Percentiles rank a stretch among this genome's conserved stretches.
These are phyloP conservation scores for Termitomyces sp. DNA, from an alignment of 768 basidiomycete species.

Conservation along the genomic window DNA sequence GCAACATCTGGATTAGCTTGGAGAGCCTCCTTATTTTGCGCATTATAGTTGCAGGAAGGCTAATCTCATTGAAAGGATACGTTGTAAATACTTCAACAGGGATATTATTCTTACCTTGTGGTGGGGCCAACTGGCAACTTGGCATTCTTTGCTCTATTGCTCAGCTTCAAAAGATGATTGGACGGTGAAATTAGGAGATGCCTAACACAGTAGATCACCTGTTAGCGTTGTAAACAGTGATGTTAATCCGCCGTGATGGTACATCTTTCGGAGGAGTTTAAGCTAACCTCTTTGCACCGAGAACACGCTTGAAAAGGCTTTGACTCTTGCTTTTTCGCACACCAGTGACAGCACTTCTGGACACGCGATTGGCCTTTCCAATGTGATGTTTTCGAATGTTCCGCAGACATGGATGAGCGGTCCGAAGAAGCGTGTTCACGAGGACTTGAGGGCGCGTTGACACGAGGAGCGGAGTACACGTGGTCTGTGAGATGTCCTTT, in stretches of 20 bases:
- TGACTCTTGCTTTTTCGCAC: conserved; percentile 23
- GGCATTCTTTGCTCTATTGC: conserved; percentile 22
- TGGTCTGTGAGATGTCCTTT: background rate
- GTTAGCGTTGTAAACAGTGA: background rate
- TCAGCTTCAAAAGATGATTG: background rate
- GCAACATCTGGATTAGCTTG: background rate
- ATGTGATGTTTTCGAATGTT: conserved; percentile 12
- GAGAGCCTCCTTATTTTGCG: background rate
- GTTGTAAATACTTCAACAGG: background rate
- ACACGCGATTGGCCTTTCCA: conserved; percentile 27
- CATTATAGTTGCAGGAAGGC: background rate
- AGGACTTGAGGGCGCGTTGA: background rate
- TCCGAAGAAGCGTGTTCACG: conserved; percentile 4
- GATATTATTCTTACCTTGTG: background rate
- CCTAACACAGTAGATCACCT: conserved; percentile 26
- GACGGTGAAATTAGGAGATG: conserved; percentile 7
- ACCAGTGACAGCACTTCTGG: conserved; percentile 27
- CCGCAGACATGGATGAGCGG: conserved; percentile 3
- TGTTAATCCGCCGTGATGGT: background rate
- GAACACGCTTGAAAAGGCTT: conserved; percentile 24
- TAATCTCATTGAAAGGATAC: no score
- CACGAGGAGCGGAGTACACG: background rate
- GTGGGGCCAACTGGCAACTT: conserved; percentile 24
- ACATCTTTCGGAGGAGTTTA: background rate
- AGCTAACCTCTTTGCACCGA: conserved; percentile 25